Percentiles rank a stretch among this genome's conserved stretches.
phyloP scores from a whole-genome alignment of 2,329 filamentous ascomycete species.

The Westerdykella aurantiaca region DNA sequence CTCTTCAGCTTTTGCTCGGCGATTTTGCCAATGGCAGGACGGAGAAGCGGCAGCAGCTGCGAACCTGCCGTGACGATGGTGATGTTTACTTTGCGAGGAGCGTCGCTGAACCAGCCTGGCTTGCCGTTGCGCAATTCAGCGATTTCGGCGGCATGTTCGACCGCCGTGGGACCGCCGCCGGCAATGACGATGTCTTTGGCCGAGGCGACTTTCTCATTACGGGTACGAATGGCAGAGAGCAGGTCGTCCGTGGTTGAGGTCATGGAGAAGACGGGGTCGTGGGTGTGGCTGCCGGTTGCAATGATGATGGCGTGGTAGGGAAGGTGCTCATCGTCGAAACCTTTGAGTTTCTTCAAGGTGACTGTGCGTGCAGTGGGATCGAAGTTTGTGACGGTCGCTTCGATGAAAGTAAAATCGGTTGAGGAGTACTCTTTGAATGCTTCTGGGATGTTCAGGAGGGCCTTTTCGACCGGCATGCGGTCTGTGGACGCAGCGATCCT shows the following conservation, averaged over 20 bases:
- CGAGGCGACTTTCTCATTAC: constrained; percentile 29
- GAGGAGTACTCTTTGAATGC: constrained; percentile 47
- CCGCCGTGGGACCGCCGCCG: constrained; percentile 46
- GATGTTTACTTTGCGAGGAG: constrained; percentile 33
- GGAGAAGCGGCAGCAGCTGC: constrained; percentile 40
- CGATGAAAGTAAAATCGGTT: constrained; percentile 47
- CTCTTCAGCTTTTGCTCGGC: constrained; percentile 45
- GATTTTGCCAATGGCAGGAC: constrained; percentile 34
- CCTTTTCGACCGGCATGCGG: constrained; percentile 44
- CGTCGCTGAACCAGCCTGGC: constrained; percentile 35
- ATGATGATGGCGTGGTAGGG: constrained; percentile 53
- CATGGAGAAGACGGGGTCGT: constrained; percentile 41
- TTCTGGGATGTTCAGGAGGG: constrained; percentile 46
- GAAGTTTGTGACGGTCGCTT: constrained; percentile 45
- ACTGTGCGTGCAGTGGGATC: constrained; percentile 43
- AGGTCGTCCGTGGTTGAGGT: constrained; percentile 27
- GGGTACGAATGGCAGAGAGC: constrained; percentile 28
- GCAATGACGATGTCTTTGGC: constrained; percentile 45
- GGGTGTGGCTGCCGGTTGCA: constrained; percentile 49
- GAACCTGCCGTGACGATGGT: constrained; percentile 41
- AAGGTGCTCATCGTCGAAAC: constrained; percentile 24
- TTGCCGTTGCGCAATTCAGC: constrained; percentile 39
- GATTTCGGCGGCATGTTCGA: constrained; percentile 47
- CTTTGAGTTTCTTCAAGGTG: constrained; percentile 29
- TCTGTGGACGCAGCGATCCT: constrained; percentile 47